Percentiles rank a stretch among this genome's conserved stretches.
Conservation (phyloP, 305 asterid genomes). For the Rubia balearica region DNA sequence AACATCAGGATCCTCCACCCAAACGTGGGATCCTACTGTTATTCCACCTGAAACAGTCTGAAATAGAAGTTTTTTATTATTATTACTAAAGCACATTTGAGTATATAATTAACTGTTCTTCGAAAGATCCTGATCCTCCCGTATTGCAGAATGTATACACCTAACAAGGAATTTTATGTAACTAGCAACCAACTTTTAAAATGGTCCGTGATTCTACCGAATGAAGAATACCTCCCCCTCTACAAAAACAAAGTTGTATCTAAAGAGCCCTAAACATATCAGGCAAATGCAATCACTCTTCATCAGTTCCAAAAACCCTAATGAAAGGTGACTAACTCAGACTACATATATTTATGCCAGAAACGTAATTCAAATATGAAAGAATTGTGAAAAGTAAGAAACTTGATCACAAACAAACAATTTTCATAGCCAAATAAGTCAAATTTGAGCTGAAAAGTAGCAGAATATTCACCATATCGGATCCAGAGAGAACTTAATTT, state of each 20-base stretch:
- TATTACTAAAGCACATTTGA: background rate
- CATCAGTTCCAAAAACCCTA: background rate
- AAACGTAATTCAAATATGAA: background rate
- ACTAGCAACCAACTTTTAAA: background rate
- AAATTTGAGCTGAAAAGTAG: background rate
- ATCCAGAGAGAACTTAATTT: slow-evolving; percentile 13
- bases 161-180: background rate
- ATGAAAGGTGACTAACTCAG: background rate
- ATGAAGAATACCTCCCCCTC: background rate
- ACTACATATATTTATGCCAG: background rate
- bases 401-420: slow-evolving; percentile 3
- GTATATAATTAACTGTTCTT: background rate
- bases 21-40: slow-evolving; percentile 84
- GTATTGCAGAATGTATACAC: background rate
- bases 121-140: background rate
- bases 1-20: slow-evolving; percentile 87
- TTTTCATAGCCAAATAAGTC: background rate
- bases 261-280: background rate
- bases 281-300: background rate
- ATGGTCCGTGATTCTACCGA: too few relatives aligned
- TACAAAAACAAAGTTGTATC: background rate
- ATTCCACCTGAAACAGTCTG: slow-evolving; percentile 62
- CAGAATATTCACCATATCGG: slow-evolving; percentile 18
- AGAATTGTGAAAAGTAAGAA: background rate
- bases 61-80: slow-evolving; percentile 11